Conservation (phyloP, 2,329 filamentous ascomycete species). For the Talaromyces sp. region DNA sequence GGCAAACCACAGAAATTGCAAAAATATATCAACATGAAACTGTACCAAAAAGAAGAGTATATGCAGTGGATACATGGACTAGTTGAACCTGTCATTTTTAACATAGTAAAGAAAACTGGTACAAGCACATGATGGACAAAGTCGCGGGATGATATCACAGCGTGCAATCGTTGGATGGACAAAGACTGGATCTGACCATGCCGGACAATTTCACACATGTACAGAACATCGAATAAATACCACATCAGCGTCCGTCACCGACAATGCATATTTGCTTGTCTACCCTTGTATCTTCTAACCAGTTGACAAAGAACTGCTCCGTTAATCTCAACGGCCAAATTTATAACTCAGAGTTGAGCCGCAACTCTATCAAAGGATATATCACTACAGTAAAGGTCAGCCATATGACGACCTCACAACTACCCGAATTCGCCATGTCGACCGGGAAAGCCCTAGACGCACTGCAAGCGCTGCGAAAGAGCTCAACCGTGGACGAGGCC, state of each 20-base stretch:
- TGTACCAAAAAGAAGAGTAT: background rate
- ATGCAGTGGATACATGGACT: background rate
- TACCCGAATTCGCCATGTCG: conserved; percentile 5
- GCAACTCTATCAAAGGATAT: background rate
- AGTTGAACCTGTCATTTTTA: background rate
- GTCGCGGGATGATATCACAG: background rate
- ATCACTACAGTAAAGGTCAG: background rate
- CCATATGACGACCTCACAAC: background rate
- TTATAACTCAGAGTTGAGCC: background rate
- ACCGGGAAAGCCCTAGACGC: conserved; percentile 2
- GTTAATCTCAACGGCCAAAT: background rate
- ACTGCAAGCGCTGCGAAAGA: conserved; percentile 1
- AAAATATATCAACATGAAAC: no score
- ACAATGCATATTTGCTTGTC: background rate
- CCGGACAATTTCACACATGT: background rate
- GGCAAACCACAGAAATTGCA: background rate
- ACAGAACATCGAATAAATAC: background rate
- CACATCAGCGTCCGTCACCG: background rate
- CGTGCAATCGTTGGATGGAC: background rate
- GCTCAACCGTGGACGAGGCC: conserved; percentile 4
- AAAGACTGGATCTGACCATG: background rate
- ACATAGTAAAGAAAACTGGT: background rate
- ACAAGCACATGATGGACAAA: background rate
- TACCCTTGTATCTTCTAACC: background rate
- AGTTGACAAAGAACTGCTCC: background rate